Evolutionary conservation across 192 early-diverging fungal genomes (phyloP).

Genomic region (Mortierella claussenii): DNA sequence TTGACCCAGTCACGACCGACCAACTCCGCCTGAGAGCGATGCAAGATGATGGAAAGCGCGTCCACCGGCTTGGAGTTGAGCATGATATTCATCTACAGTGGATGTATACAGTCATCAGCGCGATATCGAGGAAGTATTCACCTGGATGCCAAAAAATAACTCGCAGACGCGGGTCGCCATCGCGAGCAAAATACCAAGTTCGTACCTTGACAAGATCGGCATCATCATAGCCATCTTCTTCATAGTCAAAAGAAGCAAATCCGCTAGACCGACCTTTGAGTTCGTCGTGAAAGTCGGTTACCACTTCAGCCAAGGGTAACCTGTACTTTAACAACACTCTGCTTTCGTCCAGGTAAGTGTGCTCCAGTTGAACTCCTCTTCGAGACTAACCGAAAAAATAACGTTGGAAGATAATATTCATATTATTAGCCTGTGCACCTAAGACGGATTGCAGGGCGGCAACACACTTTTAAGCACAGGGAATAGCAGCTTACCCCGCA

Average conservation of each 20-base stretch:
- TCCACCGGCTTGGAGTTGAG: constrained; percentile 94
- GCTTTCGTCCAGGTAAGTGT: constrained; percentile 87
- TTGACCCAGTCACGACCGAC: constrained; percentile 88
- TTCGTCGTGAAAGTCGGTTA: constrained; percentile 95
- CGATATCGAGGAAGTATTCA: not conserved
- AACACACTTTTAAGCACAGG: too few species aligned
- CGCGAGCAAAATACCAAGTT: not conserved
- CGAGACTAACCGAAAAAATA: too few species aligned
- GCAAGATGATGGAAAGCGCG: constrained; percentile 89
- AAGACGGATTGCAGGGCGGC: too few species aligned
- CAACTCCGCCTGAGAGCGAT: constrained; percentile 72
- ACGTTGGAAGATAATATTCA: too few species aligned
- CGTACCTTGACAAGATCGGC: constrained; percentile 88
- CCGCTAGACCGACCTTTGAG: constrained; percentile 92
- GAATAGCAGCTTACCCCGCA: constrained; percentile 64
- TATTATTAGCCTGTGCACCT: too few species aligned
- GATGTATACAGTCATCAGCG: not conserved
- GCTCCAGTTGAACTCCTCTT: constrained; percentile 88
- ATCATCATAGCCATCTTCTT: constrained; percentile 86
- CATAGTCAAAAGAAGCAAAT: constrained; percentile 95
- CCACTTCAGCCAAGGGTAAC: constrained; percentile 92
- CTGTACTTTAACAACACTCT: constrained; percentile 88
- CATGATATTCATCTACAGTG: constrained; percentile 79
- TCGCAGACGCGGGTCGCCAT: not conserved
- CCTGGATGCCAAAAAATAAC: not conserved